Base-by-base conservation (phyloP, 208 protist genomes). In the Crithidia expoeki region DNA sequence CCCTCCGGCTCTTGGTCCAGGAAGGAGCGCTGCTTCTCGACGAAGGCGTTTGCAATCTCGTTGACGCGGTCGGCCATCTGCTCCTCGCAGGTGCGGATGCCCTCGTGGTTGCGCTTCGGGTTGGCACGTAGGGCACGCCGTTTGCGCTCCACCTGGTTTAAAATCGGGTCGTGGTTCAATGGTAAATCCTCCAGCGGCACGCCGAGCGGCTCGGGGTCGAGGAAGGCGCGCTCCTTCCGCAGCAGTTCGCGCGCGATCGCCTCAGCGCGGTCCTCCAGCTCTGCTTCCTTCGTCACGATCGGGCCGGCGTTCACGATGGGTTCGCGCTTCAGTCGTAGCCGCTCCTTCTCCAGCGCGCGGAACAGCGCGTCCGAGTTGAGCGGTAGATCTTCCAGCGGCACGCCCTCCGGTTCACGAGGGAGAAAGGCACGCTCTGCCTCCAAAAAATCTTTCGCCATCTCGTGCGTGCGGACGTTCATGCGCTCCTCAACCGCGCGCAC, bases 131-230 rank as follows among this genome's bases (percentile, higher is more conserved):
- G 61, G 4, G 33, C 38, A 17, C 88, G 86, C 23, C 92, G 84
- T 27, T 80, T 34, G 30, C 81, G 82, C 70, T 96, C 92, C 14
- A 92, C 68, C 25, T 77, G 70, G 64, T 93, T 90, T 19, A 96
- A 70, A 16, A 68, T n/a, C n/a, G 27, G 30, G 32, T 96, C 85
- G 58, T 74, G 28, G 68, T 96, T 93, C 28, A 96, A 79, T 27
- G 86, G 88, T 19, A 96, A 80, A 46, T 94, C 86, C 49, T 83
- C 83, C 4, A 96, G 76, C 28, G 84, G 85, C 46, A 96, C 83
- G 42, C 92, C 89, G 12, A 91, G 67, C 11, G 92, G 92, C 74
- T 94, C 89, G n/a, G 76, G 86, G 27, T 96, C 92, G 33, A 96
- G 77, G 53, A 93, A 93, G 27, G 81, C 81, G 50, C 88, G 86